phyloP scores from a whole-genome alignment of 2,329 filamentous ascomycete species.

The Ilyonectria robusta region DNA sequence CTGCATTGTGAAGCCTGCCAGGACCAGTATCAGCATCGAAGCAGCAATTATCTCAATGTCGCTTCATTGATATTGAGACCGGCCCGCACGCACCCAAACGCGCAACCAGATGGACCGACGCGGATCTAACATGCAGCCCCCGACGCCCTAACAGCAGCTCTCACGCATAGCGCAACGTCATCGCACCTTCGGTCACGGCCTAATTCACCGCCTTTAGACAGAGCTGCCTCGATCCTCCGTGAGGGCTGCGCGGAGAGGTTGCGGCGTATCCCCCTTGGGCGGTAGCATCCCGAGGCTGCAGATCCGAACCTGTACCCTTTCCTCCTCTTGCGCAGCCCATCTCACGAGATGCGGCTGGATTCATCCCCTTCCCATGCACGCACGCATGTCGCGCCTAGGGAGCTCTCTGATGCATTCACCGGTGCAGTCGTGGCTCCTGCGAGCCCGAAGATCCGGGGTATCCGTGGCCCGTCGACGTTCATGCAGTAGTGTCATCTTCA shows the following conservation, averaged over 20 bases:
- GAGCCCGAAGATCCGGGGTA: slow-evolving; percentile 21
- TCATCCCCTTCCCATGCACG: not conserved
- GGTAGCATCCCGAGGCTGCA: slow-evolving; percentile 21
- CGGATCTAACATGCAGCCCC: not conserved
- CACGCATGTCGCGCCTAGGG: slow-evolving; percentile 21
- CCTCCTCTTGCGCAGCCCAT: not conserved
- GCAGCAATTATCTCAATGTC: not conserved
- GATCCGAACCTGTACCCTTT: not conserved
- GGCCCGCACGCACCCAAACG: not conserved
- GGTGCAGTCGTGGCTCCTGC: slow-evolving; percentile 4
- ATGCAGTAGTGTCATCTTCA: slow-evolving; percentile 22
- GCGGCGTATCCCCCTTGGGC: not conserved
- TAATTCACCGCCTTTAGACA: slow-evolving; percentile 25
- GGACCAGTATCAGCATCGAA: not conserved
- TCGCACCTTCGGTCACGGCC: not conserved
- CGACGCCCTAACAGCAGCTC: not conserved
- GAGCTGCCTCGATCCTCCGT: slow-evolving; percentile 1
- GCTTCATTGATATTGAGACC: not conserved
- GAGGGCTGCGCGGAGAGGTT: slow-evolving; percentile 9
- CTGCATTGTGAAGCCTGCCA: not conserved
- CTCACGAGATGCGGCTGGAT: not conserved
- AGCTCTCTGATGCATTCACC: slow-evolving; percentile 10
- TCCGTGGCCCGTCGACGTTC: slow-evolving; percentile 19
- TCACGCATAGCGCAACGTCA: not conserved
- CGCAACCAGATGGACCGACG: not conserved